phyloP scores from a whole-genome alignment of 1,284 basidiomycete species.

The Moniliella sp. region DNA sequence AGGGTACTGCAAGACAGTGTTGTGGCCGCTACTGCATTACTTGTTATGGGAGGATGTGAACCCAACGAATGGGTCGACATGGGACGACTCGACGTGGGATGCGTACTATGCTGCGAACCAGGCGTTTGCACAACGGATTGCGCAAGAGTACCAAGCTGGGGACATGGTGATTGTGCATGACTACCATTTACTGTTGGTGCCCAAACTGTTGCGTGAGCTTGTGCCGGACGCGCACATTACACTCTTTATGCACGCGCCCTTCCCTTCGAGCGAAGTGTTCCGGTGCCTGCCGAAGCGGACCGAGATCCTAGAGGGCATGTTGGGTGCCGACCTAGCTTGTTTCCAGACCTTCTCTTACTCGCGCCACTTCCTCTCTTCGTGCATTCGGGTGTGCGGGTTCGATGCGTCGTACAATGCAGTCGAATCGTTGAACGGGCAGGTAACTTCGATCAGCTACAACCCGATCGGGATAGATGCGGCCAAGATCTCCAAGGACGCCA shows the following conservation, averaged over 20 bases:
- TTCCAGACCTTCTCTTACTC: constrained; percentile 94
- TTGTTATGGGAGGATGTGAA: constrained; percentile 77
- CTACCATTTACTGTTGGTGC: constrained; percentile 72
- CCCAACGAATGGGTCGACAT: neutral
- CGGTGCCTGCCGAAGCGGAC: constrained; percentile 65
- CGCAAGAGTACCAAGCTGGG: constrained; percentile 55
- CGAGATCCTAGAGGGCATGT: constrained; percentile 90
- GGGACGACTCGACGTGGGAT: constrained; percentile 51
- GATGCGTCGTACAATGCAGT: constrained; percentile 56
- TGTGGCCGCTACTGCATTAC: constrained; percentile 98
- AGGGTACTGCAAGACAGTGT: constrained; percentile 81
- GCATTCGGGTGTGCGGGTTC: constrained; percentile 84
- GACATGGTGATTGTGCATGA: constrained; percentile 47
- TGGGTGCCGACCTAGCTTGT: constrained; percentile 81
- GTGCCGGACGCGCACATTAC: constrained; percentile 58
- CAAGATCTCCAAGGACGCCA: constrained; percentile 60
- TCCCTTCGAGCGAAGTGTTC: constrained; percentile 89
- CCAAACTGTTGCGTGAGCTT: constrained; percentile 56
- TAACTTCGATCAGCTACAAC: constrained; percentile 66
- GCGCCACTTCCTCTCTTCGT: constrained; percentile 78
- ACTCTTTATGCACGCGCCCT: constrained; percentile 87
- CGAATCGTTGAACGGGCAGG: constrained; percentile 71
- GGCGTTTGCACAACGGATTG: constrained; percentile 59
- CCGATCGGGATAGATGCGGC: constrained; percentile 93
- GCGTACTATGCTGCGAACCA: constrained; percentile 66